Percentiles rank a stretch among this genome's conserved stretches.
These are phyloP conservation scores for Pleurotus sapidus DNA, from an alignment of 768 basidiomycete genomes.

Conservation along the genomic window DNA sequence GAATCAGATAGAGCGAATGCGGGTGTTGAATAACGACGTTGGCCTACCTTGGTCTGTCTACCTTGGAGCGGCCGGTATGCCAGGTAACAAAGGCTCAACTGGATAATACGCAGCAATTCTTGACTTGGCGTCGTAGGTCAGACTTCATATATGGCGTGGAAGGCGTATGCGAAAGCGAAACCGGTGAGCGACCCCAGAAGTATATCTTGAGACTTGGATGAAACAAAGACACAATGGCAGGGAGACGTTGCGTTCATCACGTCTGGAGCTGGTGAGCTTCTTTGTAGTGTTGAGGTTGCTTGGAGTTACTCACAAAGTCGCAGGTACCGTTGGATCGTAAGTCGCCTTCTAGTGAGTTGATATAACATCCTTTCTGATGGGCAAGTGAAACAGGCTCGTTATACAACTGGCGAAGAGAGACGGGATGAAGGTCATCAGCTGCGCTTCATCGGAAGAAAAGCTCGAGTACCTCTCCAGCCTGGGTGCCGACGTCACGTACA, in stretches of 20 bases:
- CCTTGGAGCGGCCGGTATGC: slow-evolving; percentile 32
- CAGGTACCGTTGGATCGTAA: slow-evolving; percentile 46
- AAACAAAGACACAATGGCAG: slow-evolving; percentile 12
- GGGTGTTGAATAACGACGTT: slow-evolving; percentile 26
- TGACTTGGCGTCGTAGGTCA: slow-evolving; percentile 3
- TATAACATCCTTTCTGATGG: no score
- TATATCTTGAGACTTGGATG: neutral
- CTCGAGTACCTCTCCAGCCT: slow-evolving; percentile 38
- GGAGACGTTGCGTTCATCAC: slow-evolving; percentile 51
- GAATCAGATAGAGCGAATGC: slow-evolving; percentile 8
- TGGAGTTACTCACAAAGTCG: neutral
- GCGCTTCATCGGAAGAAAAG: slow-evolving; percentile 51
- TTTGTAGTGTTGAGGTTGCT: neutral
- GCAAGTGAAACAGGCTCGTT: slow-evolving; percentile 17
- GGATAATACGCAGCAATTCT: no score
- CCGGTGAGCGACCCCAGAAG: neutral
- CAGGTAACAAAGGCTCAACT: neutral
- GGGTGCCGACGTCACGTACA: slow-evolving; percentile 49
- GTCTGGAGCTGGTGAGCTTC: slow-evolving; percentile 32
- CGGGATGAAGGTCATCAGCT: slow-evolving; percentile 45
- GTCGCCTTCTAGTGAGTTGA: neutral
- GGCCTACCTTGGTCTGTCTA: slow-evolving; percentile 33
- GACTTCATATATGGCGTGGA: slow-evolving; percentile 13
- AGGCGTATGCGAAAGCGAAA: slow-evolving; percentile 12
- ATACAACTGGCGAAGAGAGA: slow-evolving; percentile 29